Percentiles rank a stretch among this genome's conserved stretches.
phyloP scores from a whole-genome alignment of 306 rosid species.

The Mucuna pruriens region DNA sequence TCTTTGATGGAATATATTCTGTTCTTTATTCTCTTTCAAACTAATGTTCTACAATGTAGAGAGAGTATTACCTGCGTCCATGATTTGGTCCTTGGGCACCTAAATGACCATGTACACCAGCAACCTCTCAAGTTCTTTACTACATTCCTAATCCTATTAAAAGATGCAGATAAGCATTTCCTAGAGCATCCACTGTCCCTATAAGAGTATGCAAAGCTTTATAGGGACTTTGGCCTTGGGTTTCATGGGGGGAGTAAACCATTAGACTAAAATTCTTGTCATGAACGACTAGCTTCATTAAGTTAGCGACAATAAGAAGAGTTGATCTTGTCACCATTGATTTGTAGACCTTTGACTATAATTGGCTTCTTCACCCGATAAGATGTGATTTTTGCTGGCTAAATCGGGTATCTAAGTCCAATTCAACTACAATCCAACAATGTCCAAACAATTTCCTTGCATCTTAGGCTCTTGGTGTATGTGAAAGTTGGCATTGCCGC shows the following conservation, averaged over 20 bases:
- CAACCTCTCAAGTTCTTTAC: constrained; percentile 6
- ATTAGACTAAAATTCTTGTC: background rate
- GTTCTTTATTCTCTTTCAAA: background rate
- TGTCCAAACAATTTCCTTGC: background rate
- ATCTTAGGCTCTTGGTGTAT: background rate
- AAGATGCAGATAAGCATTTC: background rate
- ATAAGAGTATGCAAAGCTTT: background rate
- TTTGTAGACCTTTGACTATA: background rate
- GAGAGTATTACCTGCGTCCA: constrained; percentile 26
- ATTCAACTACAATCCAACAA: constrained; percentile 14
- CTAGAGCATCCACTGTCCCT: background rate
- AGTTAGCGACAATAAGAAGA: background rate
- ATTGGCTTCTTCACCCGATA: background rate
- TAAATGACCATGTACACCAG: background rate
- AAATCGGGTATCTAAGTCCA: background rate
- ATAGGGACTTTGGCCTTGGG: background rate
- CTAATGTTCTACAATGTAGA: background rate
- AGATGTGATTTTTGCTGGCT: background rate
- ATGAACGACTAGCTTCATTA: background rate
- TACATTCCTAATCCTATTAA: background rate
- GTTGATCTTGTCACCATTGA: constrained; percentile 10
- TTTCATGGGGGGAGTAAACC: background rate
- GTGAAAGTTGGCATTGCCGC: background rate
- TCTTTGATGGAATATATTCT: background rate
- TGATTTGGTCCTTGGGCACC: background rate